A percentile compares a stretch with the other conserved stretches of the same genome.
These are phyloP conservation scores for Hagleromyces aurorensis DNA, from an alignment of 805 yeast species.

Conservation along the genomic window DNA sequence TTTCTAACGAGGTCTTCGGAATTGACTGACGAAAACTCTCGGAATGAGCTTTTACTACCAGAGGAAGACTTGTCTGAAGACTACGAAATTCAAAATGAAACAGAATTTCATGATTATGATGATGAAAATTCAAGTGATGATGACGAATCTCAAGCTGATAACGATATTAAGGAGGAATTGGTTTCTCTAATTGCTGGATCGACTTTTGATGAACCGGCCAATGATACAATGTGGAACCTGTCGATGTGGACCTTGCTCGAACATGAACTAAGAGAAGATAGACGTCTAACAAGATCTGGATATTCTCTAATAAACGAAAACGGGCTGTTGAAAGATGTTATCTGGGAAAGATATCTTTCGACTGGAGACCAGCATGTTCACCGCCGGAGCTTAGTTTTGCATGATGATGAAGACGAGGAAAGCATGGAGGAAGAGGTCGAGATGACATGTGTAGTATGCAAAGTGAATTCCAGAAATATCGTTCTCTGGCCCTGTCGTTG, in stretches of 20 bases:
- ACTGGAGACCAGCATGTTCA: too few relatives aligned
- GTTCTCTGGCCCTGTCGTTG: slow-evolving; percentile 93
- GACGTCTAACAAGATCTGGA: slow-evolving; percentile 31
- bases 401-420: slow-evolving; percentile 10
- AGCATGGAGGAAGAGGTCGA: slow-evolving; percentile 30
- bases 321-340: slow-evolving; percentile 25
- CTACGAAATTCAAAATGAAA: slow-evolving; percentile 17
- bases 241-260: slow-evolving; percentile 26
- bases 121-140: slow-evolving; percentile 13
- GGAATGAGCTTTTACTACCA: slow-evolving; percentile 29
- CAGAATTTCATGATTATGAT: slow-evolving; percentile 23
- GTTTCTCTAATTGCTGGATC: slow-evolving; percentile 1
- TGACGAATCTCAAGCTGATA: not conserved
- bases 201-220: too few relatives aligned
- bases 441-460: slow-evolving; percentile 73
- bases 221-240: slow-evolving; percentile 19
- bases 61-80: slow-evolving; percentile 35
- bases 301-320: slow-evolving; percentile 28
- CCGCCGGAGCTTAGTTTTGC: too few relatives aligned
- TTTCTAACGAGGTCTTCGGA: slow-evolving; percentile 12
- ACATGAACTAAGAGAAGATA: slow-evolving; percentile 18
- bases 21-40: slow-evolving; percentile 14
- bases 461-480: slow-evolving; percentile 60
- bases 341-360: slow-evolving; percentile 16
- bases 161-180: not conserved